These are phyloP conservation scores for Crocinoboletus sp. DNA, from an alignment of 1,284 basidiomycete genomes.

Conservation along the genomic window DNA sequence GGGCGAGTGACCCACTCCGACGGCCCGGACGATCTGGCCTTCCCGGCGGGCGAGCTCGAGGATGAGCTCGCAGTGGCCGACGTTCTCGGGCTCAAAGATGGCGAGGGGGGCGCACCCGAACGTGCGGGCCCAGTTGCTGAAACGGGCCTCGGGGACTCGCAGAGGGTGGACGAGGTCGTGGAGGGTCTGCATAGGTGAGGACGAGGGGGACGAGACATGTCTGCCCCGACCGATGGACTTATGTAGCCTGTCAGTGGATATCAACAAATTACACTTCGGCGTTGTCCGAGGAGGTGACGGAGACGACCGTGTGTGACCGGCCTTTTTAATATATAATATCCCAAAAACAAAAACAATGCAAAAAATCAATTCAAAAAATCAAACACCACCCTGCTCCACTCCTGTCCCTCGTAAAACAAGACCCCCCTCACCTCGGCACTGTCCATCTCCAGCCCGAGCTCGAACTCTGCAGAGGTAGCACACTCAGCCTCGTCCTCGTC, in stretches of 20 bases:
- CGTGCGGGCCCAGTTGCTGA: constrained; percentile 71
- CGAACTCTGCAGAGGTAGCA: constrained; percentile 75
- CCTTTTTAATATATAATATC: too few species aligned
- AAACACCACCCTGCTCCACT: constrained; percentile 68
- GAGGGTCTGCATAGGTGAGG: neutral
- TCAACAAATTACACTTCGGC: neutral
- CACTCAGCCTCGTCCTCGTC: neutral
- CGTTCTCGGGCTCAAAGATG: constrained; percentile 76
- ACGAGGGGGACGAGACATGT: neutral
- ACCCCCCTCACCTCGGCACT: constrained; percentile 79
- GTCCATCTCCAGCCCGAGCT: constrained; percentile 75
- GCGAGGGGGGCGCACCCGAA: constrained; percentile 60
- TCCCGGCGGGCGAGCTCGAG: constrained; percentile 83
- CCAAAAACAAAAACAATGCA: neutral
- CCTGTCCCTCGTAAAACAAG: constrained; percentile 62
- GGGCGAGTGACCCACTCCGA: constrained; percentile 91
- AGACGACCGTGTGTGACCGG: constrained; percentile 1
- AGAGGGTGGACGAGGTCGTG: constrained; percentile 30
- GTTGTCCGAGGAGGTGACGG: neutral
- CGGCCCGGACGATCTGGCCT: constrained; percentile 70
- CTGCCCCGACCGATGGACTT: neutral
- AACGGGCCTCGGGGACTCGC: constrained; percentile 45
- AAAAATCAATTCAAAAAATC: constrained; percentile 42
- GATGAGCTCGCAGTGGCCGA: constrained; percentile 70
- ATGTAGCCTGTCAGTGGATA: constrained; percentile 2